phyloP scores from a whole-genome alignment of 306 rosid species.

The Abrus pulchellus region DNA sequence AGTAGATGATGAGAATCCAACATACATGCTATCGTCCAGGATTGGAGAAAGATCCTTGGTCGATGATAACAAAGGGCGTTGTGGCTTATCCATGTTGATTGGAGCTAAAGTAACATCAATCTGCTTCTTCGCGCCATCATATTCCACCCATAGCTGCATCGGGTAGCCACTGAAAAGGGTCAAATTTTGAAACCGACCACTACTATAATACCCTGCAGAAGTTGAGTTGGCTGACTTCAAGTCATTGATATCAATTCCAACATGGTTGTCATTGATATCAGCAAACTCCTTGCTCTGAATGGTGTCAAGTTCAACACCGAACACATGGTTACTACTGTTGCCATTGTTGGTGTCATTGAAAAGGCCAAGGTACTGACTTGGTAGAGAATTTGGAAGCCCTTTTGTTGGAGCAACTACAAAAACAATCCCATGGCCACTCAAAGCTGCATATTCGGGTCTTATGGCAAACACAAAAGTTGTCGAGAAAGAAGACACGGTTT shows the following conservation, averaged over 20 bases:
- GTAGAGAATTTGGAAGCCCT: slow-evolving; percentile 53
- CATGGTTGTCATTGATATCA: slow-evolving; percentile 76
- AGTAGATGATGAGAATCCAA: slow-evolving; percentile 77
- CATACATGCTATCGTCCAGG: slow-evolving; percentile 54
- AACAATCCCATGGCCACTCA: slow-evolving; percentile 73
- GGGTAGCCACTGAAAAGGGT: slow-evolving; percentile 59
- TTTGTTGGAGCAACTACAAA: slow-evolving; percentile 63
- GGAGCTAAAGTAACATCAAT: slow-evolving; percentile 71
- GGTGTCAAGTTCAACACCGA: slow-evolving; percentile 76
- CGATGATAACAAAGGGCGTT: slow-evolving; percentile 59
- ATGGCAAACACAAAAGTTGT: slow-evolving; percentile 72
- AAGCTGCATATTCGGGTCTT: slow-evolving; percentile 41
- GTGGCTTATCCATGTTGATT: slow-evolving; percentile 52
- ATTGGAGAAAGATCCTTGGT: slow-evolving; percentile 60
- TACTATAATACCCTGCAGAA: slow-evolving; percentile 55
- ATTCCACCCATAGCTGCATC: slow-evolving; percentile 76
- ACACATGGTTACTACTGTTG: slow-evolving; percentile 50
- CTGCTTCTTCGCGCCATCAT: slow-evolving; percentile 55
- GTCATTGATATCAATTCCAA: slow-evolving; percentile 70
- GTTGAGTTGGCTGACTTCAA: slow-evolving; percentile 45
- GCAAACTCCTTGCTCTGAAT: slow-evolving; percentile 51
- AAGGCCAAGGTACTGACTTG: slow-evolving; percentile 67
- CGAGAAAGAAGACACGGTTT: slow-evolving; percentile 61
- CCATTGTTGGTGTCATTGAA: slow-evolving; percentile 61
- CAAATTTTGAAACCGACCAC: slow-evolving; percentile 46